phyloP scores from a whole-genome alignment of 768 basidiomycete species.

The Tubosaeta brunneosetosa region DNA sequence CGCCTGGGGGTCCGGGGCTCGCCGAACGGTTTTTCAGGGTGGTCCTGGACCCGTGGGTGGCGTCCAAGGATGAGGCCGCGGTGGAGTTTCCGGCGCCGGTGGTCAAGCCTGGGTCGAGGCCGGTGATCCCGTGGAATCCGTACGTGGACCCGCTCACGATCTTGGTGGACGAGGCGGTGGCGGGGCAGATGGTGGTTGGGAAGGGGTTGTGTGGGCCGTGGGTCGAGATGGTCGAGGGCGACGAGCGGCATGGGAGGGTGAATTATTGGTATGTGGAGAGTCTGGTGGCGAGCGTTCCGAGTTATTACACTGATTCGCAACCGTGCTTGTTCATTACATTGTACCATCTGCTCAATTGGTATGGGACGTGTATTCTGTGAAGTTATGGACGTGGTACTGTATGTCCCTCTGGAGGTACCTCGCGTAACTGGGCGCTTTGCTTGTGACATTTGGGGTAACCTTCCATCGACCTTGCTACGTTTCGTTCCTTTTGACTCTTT shows the following conservation, averaged over 20 bases:
- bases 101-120: conserved; percentile 28
- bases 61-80: conserved; percentile 29
- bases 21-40: conserved; percentile 37
- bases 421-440: no score
- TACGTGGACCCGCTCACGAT: conserved; percentile 27
- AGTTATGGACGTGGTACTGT: conserved; percentile 10
- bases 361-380: no score
- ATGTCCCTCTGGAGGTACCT: no score
- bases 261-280: conserved; percentile 58
- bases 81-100: conserved; percentile 32
- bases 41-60: conserved; percentile 50
- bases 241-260: conserved; percentile 6
- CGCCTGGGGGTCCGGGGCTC: no score
- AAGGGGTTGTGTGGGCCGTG: conserved; percentile 35
- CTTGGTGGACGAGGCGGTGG: conserved; percentile 21
- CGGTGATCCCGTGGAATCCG: conserved; percentile 35
- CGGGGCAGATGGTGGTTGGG: conserved; percentile 18
- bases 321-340: conserved; percentile 21
- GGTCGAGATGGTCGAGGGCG: conserved; percentile 28
- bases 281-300: conserved; percentile 45
- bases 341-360: not conserved
- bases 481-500: conserved; percentile 41
- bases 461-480: conserved; percentile 44
- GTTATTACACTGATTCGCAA: conserved; percentile 35
- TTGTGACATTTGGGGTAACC: conserved; percentile 14